Evolutionary conservation across 2,329 filamentous ascomycete genomes (phyloP), one percentile per base, ranked within the genome.

Genomic region (Colletotrichum ledebouriae): DNA sequence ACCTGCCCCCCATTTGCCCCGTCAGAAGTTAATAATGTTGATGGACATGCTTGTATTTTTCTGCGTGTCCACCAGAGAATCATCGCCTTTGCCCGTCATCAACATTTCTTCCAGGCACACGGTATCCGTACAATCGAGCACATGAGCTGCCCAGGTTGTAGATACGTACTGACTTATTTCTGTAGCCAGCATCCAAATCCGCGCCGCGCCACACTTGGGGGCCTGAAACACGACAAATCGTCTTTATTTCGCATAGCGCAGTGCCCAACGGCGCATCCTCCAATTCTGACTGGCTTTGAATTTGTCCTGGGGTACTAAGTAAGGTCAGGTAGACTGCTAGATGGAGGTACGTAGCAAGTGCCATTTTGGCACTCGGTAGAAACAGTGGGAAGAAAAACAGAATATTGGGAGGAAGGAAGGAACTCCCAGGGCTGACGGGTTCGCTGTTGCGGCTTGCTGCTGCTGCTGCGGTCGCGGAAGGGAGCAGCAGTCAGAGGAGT

Each of bases 191-290:
- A 55, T 25, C 39, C 47, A 47, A 33, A 39, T 44, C 20, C 22
- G 59, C 15, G 22, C 65, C 46, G 60, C 60, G 65, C 60, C 60
- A 68, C 60, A 64, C 55, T 55, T 1, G 2, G 15, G 20, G 34
- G 58, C 49, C 63, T 62, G 65, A 68, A 68, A 68, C 65, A 53
- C 60, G 53, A 59, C 29, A 59, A 53, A 34, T 55, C 39, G 42
- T 17, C 33, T 17, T 17, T 17, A 41, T 53, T 42, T 46, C 13
- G 25, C 33, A 20, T 65, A 46, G 47, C 47, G 62, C 47, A 52
- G 39, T 44, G 37, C 53, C 53, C 37, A 57, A 44, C 53, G 39
- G 53, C 53, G 53, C 22, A 17, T 34, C 53, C 37, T 25, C 20
- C 15, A 44, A 17, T 52, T 52, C 49, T 52, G 49, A 37, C 49